phyloP scores from a whole-genome alignment of 2,329 filamentous ascomycete species.

The Beauveria bassiana region DNA sequence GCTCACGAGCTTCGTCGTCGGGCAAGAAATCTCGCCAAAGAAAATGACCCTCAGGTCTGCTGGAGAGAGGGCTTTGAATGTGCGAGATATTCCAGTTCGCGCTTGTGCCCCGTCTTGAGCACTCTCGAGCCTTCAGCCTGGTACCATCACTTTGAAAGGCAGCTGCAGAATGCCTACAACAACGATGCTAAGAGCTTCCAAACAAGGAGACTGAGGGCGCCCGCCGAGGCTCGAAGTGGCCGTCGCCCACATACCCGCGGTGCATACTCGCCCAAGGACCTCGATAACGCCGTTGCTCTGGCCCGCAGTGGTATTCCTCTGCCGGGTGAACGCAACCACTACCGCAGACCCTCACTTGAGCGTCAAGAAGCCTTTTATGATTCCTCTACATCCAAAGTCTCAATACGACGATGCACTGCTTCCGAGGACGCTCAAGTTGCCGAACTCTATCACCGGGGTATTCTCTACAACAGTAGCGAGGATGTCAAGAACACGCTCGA shows the following conservation, averaged over 20 bases:
- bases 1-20: conserved; percentile 1
- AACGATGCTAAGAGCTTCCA: neutral
- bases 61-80: neutral
- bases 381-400: conserved; percentile 25
- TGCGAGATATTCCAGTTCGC: neutral
- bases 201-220: neutral
- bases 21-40: neutral
- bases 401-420: conserved; percentile 17
- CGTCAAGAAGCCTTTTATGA: conserved; percentile 41
- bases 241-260: neutral
- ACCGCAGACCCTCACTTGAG: conserved; percentile 34
- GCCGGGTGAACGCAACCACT: conserved; percentile 27
- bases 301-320: conserved; percentile 28
- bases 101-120: neutral
- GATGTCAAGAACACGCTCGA: conserved; percentile 20
- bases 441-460: conserved; percentile 36
- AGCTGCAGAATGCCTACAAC: neutral
- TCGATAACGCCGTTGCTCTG: conserved; percentile 26
- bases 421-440: conserved; percentile 29
- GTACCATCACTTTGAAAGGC: neutral
- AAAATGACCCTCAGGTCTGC: neutral
- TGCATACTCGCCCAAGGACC: neutral
- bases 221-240: neutral
- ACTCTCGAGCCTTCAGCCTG: neutral
- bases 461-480: conserved; percentile 31